These are phyloP conservation scores for Mycosphaerella sp. DNA, from an alignment of 2,329 filamentous ascomycete species.

Conservation along the genomic window DNA sequence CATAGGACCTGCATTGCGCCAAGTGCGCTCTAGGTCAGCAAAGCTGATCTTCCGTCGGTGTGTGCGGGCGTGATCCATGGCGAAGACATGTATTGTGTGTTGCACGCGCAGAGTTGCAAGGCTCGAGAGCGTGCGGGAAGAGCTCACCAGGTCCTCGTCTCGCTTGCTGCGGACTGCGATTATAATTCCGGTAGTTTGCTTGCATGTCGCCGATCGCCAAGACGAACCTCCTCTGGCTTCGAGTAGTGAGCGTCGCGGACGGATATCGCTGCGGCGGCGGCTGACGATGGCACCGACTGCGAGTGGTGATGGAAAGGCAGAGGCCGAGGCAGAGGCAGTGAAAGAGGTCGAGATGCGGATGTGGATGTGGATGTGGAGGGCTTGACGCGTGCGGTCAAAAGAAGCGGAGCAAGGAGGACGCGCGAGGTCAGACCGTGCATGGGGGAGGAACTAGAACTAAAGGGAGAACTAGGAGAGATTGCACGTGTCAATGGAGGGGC, in stretches of 20 bases:
- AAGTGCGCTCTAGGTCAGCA: slow-evolving; percentile 45
- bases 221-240: slow-evolving; percentile 12
- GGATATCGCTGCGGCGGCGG: neutral
- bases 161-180: slow-evolving; percentile 23
- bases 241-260: neutral
- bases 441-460: no score
- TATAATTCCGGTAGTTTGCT: slow-evolving; percentile 39
- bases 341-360: slow-evolving; percentile 23
- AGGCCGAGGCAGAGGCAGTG: no score
- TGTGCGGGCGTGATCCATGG: slow-evolving; percentile 23
- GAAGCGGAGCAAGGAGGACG: neutral
- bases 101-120: neutral
- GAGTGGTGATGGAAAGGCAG: slow-evolving; percentile 3
- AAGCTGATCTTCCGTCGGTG: slow-evolving; percentile 41
- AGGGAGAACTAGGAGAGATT: no score
- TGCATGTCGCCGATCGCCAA: slow-evolving; percentile 37
- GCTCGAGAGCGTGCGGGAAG: neutral
- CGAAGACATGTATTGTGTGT: neutral
- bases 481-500: neutral
- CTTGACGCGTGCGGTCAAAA: slow-evolving; percentile 5
- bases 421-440: slow-evolving; percentile 25
- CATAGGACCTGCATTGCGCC: slow-evolving; percentile 43
- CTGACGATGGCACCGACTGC: neutral
- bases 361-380: neutral
- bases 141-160: slow-evolving; percentile 41